Percentiles rank a stretch among this genome's conserved stretches.
Evolutionary conservation across 352 stramenopile species (phyloP).

Genomic region (Phytophthora fragariae): DNA sequence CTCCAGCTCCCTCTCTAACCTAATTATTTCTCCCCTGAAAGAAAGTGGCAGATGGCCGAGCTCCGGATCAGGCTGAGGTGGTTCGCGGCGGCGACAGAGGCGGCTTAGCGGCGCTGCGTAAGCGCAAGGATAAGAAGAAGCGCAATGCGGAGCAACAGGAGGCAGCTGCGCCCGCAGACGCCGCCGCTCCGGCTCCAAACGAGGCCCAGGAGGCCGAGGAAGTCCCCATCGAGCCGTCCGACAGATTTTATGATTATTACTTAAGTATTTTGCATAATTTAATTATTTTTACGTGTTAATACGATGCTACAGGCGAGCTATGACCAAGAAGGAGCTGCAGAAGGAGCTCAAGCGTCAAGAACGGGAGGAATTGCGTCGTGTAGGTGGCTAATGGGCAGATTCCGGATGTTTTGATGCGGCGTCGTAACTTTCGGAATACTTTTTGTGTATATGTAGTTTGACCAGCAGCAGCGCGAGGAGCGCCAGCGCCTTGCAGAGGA

Average conservation of each 20-base stretch:
- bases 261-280: neutral
- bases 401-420: neutral
- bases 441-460: constrained; percentile 53
- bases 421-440: constrained; percentile 6
- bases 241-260: neutral
- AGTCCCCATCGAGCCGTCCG: constrained; percentile 54
- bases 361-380: constrained; percentile 73
- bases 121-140: constrained; percentile 72
- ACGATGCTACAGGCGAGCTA: constrained; percentile 39
- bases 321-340: constrained; percentile 82
- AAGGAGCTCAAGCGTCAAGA: constrained; percentile 84
- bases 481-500: constrained; percentile 57
- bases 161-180: constrained; percentile 13
- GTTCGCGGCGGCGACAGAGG: constrained; percentile 51
- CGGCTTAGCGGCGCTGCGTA: constrained; percentile 66
- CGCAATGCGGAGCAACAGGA: constrained; percentile 35
- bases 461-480: constrained; percentile 73
- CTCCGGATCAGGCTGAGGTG: constrained; percentile 36
- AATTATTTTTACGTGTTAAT: neutral
- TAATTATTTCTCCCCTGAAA: constrained; percentile 11
- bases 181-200: constrained; percentile 22
- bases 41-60: constrained; percentile 44
- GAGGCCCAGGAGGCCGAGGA: constrained; percentile 19
- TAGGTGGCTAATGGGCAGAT: constrained; percentile 21
- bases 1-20: constrained; percentile 2